Evolutionary conservation across 371 early-diverging fungal species (phyloP).

Genomic region (Mucor indicus): DNA sequence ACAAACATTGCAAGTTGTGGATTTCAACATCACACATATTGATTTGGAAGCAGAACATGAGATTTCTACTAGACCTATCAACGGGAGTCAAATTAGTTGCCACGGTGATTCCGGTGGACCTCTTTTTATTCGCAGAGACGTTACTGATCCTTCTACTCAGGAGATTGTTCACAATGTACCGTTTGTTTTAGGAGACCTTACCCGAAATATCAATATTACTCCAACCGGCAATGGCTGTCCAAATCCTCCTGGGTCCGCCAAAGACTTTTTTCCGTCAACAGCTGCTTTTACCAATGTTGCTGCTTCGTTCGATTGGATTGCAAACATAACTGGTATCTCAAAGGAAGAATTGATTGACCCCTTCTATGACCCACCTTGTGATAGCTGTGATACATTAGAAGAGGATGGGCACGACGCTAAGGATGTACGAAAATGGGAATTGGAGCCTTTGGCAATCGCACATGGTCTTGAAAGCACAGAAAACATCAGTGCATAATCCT

Average conservation of each 20-base stretch:
- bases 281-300: slow-evolving; percentile 15
- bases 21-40: slow-evolving; percentile 24
- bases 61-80: slow-evolving; percentile 22
- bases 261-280: slow-evolving; percentile 4
- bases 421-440: too few species aligned
- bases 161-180: slow-evolving; percentile 8
- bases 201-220: too few species aligned
- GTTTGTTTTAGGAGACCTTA: too few species aligned
- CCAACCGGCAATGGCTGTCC: neutral
- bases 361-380: slow-evolving; percentile 15
- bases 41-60: slow-evolving; percentile 13
- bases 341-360: slow-evolving; percentile 10
- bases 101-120: slow-evolving; percentile 48
- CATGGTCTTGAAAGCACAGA: too few species aligned
- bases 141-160: neutral
- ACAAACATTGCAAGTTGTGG: slow-evolving; percentile 15
- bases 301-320: slow-evolving; percentile 18
- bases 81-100: slow-evolving; percentile 23
- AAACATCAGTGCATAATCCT: too few species aligned
- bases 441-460: too few species aligned
- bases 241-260: too few species aligned
- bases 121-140: slow-evolving; percentile 13
- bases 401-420: too few species aligned
- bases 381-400: too few species aligned
- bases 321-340: slow-evolving; percentile 8